Evolutionary conservation across 2,329 filamentous ascomycete genomes (phyloP).

Genomic region (Fusarium sp.): DNA sequence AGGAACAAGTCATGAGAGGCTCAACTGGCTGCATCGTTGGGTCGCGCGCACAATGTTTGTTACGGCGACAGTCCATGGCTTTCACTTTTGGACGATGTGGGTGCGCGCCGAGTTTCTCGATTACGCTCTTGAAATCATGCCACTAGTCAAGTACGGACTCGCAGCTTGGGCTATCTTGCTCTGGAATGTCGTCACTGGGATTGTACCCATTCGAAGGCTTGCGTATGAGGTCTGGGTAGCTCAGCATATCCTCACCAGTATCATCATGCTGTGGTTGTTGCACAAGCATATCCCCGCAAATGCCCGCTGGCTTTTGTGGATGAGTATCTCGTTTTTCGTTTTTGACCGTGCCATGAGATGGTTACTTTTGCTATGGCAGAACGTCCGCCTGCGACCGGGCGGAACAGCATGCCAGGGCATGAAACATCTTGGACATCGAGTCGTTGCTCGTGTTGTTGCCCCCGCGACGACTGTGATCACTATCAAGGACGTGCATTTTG

Average conservation of each 20-base stretch:
- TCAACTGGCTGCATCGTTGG: conserved; percentile 84
- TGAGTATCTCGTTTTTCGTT: conserved; percentile 72
- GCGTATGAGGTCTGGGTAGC: conserved; percentile 79
- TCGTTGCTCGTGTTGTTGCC: conserved; percentile 64
- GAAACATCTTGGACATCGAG: conserved; percentile 66
- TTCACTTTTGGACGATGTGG: conserved; percentile 78
- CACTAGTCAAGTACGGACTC: conserved; percentile 76
- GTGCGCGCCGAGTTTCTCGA: conserved; percentile 70
- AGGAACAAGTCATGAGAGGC: conserved; percentile 76
- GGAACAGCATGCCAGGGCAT: conserved; percentile 63
- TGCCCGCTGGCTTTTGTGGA: conserved; percentile 75
- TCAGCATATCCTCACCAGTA: conserved; percentile 75
- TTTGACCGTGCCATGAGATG: conserved; percentile 73
- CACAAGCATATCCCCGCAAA: conserved; percentile 74
- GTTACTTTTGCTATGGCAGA: conserved; percentile 66
- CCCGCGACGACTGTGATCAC: conserved; percentile 70
- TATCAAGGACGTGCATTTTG: conserved; percentile 72
- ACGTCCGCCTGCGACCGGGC: conserved; percentile 61
- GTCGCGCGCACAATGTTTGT: conserved; percentile 78
- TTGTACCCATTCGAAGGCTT: conserved; percentile 75
- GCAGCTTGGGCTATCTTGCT: conserved; percentile 76
- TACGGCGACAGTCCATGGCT: conserved; percentile 78
- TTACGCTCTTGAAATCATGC: conserved; percentile 72
- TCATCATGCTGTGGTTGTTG: conserved; percentile 74
- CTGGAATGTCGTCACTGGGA: conserved; percentile 75